phyloP scores from a whole-genome alignment of 2,329 filamentous ascomycete genomes.

The Diaporthe humulicola region DNA sequence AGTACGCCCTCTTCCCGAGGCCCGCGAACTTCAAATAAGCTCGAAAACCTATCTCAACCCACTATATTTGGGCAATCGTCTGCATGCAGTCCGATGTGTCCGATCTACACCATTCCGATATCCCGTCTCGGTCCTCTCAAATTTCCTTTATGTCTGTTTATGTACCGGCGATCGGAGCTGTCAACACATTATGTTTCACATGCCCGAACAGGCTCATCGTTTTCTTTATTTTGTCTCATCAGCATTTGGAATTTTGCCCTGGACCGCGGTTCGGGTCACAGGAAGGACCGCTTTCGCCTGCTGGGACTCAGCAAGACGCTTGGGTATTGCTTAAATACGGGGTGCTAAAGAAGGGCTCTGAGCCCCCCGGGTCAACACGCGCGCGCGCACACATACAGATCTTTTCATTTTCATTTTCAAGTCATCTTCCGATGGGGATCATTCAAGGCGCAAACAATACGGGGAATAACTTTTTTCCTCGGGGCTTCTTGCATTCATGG shows the following conservation, averaged over 20 bases:
- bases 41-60: neutral
- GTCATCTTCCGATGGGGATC: neutral
- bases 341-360: constrained; percentile 19
- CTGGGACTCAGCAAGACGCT: neutral
- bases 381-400: neutral
- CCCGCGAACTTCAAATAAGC: constrained; percentile 35
- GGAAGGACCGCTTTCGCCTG: neutral
- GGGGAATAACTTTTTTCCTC: neutral
- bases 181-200: neutral
- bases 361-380: neutral
- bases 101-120: constrained; percentile 18
- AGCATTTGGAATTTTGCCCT: neutral
- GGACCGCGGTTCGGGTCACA: neutral
- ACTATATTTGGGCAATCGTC: neutral
- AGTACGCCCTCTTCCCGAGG: constrained; percentile 60
- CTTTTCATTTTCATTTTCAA: neutral
- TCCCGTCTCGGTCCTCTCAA: neutral
- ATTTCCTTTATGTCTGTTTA: neutral
- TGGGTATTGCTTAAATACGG: constrained; percentile 18
- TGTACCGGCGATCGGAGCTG: constrained; percentile 1
- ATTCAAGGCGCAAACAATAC: constrained; percentile 14
- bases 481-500: constrained; percentile 27
- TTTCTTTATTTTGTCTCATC: constrained; percentile 2
- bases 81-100: neutral
- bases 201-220: constrained; percentile 4